These are phyloP conservation scores for Xerocomus potaroensis DNA, from an alignment of 768 basidiomycete genomes.

Conservation along the genomic window DNA sequence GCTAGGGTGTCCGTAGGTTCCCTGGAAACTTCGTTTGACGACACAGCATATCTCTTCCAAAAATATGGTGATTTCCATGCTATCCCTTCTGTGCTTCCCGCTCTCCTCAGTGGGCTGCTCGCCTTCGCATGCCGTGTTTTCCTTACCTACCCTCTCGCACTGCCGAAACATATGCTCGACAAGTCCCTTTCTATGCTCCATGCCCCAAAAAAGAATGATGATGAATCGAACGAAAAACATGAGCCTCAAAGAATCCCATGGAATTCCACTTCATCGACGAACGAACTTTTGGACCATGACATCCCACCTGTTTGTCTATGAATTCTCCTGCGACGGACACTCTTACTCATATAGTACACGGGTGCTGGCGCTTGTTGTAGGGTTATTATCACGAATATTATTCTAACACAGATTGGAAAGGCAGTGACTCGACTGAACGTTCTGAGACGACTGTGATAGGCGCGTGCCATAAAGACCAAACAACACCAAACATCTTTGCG, in stretches of 20 bases:
- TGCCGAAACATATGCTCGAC: constrained; percentile 42
- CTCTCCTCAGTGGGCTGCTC: constrained; percentile 35
- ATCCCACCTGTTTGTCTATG: constrained; percentile 48
- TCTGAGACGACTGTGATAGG: constrained; percentile 13
- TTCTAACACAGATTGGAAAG: constrained; percentile 31
- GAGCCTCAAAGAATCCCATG: constrained; percentile 25
- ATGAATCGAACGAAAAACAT: constrained; percentile 27
- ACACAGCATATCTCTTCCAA: constrained; percentile 19
- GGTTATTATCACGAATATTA: constrained; percentile 38
- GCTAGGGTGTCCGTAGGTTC: constrained; percentile 23
- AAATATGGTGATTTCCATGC: constrained; percentile 29
- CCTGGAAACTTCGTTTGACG: constrained; percentile 22
- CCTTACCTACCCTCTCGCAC: constrained; percentile 45
- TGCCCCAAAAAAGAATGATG: constrained; percentile 26
- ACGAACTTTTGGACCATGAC: constrained; percentile 29
- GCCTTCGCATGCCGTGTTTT: constrained; percentile 46
- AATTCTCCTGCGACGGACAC: constrained; percentile 34
- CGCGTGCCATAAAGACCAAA: constrained; percentile 21
- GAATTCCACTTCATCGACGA: constrained; percentile 26
- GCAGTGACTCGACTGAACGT: constrained; percentile 26
- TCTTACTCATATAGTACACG: constrained; percentile 42
- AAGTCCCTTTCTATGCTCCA: constrained; percentile 33
- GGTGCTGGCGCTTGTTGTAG: constrained; percentile 46
- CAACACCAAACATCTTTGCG: constrained; percentile 47
- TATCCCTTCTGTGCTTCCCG: constrained; percentile 26